Conservation (phyloP, 2,329 filamentous ascomycete species). For the Nannizziopsis barbatae region DNA sequence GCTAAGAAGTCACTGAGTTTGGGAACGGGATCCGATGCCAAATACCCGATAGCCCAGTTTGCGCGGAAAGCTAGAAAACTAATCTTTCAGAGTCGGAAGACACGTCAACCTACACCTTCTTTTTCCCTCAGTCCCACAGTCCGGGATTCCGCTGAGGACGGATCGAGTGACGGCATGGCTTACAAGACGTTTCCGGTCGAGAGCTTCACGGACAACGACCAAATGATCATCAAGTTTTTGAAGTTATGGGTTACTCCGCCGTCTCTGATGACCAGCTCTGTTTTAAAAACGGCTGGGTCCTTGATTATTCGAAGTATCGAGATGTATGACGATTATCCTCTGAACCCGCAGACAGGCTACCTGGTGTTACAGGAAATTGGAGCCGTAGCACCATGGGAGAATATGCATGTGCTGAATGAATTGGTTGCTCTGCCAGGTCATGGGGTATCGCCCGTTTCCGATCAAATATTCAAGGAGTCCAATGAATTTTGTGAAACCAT, state of each 20-base stretch:
- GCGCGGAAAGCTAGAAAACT: constrained; percentile 35
- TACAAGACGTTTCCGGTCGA: constrained; percentile 26
- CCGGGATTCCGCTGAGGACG: constrained; percentile 15
- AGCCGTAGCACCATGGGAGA: constrained; percentile 49
- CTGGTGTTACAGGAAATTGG: constrained; percentile 52
- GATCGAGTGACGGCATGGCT: constrained; percentile 19
- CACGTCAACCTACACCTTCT: constrained; percentile 35
- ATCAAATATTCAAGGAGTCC: constrained; percentile 25
- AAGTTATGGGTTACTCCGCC: constrained; percentile 41
- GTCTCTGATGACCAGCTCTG: constrained; percentile 29
- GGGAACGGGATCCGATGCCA: neutral
- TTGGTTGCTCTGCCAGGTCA: constrained; percentile 43
- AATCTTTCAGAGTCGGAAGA: constrained; percentile 32
- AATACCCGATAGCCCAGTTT: constrained; percentile 34
- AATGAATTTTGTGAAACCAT: constrained; percentile 21
- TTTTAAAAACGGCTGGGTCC: constrained; percentile 41
- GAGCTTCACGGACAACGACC: constrained; percentile 41
- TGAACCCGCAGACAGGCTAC: constrained; percentile 32
- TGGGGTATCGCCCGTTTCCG: constrained; percentile 23
- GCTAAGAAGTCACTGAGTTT: constrained; percentile 17
- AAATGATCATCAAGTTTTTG: constrained; percentile 45
- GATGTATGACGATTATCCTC: constrained; percentile 40
- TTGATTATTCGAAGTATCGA: constrained; percentile 46
- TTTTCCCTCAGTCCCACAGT: constrained; percentile 34
- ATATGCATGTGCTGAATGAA: constrained; percentile 42